Evolutionary conservation across 1,284 basidiomycete genomes (phyloP), one percentile per base, ranked within the genome.

Genomic region (Lentinula novae-zelandiae): DNA sequence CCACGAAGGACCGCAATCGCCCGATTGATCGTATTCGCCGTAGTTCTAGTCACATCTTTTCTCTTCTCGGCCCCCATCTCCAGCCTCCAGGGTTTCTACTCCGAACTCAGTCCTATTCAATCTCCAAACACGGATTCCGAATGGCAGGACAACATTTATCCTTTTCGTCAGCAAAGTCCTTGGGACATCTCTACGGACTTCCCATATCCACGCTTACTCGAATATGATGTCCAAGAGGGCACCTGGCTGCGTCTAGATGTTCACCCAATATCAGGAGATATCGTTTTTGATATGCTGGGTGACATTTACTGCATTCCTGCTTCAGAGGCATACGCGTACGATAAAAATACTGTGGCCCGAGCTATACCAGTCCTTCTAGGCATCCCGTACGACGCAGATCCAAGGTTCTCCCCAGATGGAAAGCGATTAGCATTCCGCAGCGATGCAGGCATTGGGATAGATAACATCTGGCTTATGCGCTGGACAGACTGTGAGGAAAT

Each of bases 121-220:
- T 17, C 44, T 22, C 58, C 31, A 38, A 74, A 74, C n/a, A 2
- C 22, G 22, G 22, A 22, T 22, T 73, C 73, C 42, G 72, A 77
- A 51, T 83, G 82, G 85, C 75, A 77, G 64, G 82, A 90, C 68
- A 77, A 89, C 60, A 68, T 84, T 31, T 90, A 82, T 76, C 88
- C 88, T 31, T 71, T 88, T 31, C 84, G 85, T 44, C 75, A 78
- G 56, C 85, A 82, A 59, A 83, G 82, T 2, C 76, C 82, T 27
- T 90, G 88, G 87, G 88, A 90, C 67, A 90, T 90, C 62, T 89
- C 88, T 17, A 89, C 86, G n/a, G 84, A 89, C 72, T 89, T 83
- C 67, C 77, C 81, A n/a, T 82, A 83, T 71, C 84, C 86, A 1
- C 83, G 87, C 33, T 73, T 72, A 22, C 74, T 89, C n/a, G 78